Evolutionary conservation across 805 yeast genomes (phyloP).

Genomic region (Cyberlindnera suaveolens): DNA sequence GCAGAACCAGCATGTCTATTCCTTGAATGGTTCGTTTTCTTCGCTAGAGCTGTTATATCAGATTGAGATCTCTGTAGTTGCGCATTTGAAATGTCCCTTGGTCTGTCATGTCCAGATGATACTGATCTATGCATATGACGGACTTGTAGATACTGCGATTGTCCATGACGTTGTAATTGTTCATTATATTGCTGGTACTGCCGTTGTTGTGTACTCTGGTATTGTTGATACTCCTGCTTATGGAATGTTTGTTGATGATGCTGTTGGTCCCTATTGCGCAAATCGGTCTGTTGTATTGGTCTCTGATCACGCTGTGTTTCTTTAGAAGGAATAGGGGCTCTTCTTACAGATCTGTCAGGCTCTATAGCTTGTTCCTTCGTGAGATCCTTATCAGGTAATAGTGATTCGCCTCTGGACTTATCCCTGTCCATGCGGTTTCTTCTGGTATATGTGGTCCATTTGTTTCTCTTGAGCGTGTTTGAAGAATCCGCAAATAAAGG

Average conservation of each 20-base stretch:
- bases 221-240: not conserved
- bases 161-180: slow-evolving; percentile 6
- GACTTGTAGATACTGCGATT: not conserved
- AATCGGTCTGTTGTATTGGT: not conserved
- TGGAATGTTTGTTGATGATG: slow-evolving; percentile 4
- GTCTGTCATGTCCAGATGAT: too few relatives aligned
- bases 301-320: not conserved
- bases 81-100: not conserved
- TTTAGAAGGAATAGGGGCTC: too few relatives aligned
- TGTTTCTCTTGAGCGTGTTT: slow-evolving; percentile 37
- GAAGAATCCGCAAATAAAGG: slow-evolving; percentile 15
- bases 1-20: slow-evolving; percentile 28
- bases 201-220: slow-evolving; percentile 2
- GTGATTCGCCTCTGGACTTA: slow-evolving; percentile 4
- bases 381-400: too few relatives aligned
- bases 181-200: not conserved
- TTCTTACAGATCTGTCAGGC: too few relatives aligned
- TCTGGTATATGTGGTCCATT: slow-evolving; percentile 46
- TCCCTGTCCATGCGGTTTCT: slow-evolving; percentile 23
- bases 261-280: not conserved
- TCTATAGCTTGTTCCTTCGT: too few relatives aligned
- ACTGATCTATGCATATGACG: too few relatives aligned
- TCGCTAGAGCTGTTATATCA: slow-evolving; percentile 6
- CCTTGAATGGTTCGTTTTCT: slow-evolving; percentile 27
- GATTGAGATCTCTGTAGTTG: slow-evolving; percentile 14